phyloP scores from a whole-genome alignment of 371 early-diverging fungal genomes.

The Lichtheimia corymbifera region DNA sequence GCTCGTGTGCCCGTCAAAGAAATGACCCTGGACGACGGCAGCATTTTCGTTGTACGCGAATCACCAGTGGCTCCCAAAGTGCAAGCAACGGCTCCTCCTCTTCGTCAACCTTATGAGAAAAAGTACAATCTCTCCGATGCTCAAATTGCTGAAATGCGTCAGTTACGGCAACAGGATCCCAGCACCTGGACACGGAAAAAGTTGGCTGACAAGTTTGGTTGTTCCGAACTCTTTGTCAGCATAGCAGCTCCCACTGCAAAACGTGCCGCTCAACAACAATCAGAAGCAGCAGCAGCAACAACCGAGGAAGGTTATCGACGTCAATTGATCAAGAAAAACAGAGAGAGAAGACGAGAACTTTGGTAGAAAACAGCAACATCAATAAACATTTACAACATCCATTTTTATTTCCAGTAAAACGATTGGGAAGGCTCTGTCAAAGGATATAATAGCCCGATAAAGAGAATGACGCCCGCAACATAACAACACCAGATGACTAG shows the following conservation, averaged over 20 bases:
- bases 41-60: conserved; percentile 37
- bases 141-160: conserved; percentile 43
- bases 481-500: conserved; percentile 16
- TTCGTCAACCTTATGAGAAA: conserved; percentile 18
- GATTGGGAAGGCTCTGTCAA: conserved; percentile 17
- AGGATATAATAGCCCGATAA: conserved; percentile 15
- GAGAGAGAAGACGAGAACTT: conserved; percentile 44
- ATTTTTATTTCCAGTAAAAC: conserved; percentile 13
- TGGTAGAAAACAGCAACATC: conserved; percentile 28
- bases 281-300: conserved; percentile 5
- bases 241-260: conserved; percentile 33
- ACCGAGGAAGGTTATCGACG: conserved; percentile 39
- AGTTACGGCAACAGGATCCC: conserved; percentile 45
- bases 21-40: conserved; percentile 35
- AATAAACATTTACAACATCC: no score
- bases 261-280: neutral
- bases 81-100: conserved; percentile 30
- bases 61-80: conserved; percentile 28
- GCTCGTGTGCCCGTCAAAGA: conserved; percentile 40
- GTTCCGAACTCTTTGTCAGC: conserved; percentile 45
- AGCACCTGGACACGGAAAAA: conserved; percentile 46
- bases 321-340: conserved; percentile 37
- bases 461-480: conserved; percentile 8
- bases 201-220: conserved; percentile 49
- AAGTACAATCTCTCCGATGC: conserved; percentile 25